These are phyloP conservation scores for Fusarium virguliforme DNA, from an alignment of 2,329 filamentous ascomycete genomes.

Conservation along the genomic window DNA sequence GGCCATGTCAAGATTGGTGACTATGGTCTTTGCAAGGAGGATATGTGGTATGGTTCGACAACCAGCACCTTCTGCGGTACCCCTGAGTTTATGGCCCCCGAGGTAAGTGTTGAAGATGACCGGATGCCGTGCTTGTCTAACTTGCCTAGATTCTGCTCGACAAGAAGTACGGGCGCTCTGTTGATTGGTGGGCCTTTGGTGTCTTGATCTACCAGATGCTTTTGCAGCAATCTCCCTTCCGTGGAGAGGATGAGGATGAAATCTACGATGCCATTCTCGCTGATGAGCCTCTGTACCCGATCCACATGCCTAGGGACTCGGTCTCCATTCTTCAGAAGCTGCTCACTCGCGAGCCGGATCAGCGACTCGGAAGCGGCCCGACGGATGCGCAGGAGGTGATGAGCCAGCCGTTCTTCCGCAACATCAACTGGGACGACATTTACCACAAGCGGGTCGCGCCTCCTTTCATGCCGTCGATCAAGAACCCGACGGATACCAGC, in stretches of 20 bases:
- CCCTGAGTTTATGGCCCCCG: conserved; percentile 99
- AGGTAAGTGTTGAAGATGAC: conserved; percentile 70
- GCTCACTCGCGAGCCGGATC: conserved; percentile 93
- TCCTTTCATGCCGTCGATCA: conserved; percentile 92
- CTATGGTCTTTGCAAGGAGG: conserved; percentile 99
- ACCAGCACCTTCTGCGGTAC: conserved; percentile 99
- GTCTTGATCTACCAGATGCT: conserved; percentile 99
- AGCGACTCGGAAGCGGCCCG: conserved; percentile 92
- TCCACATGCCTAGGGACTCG: conserved; percentile 98
- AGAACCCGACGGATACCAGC: conserved; percentile 96
- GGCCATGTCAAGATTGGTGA: conserved; percentile 99
- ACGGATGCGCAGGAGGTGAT: conserved; percentile 99
- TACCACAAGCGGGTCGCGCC: conserved; percentile 94
- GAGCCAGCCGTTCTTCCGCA: conserved; percentile 98
- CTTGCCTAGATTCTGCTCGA: conserved; percentile 85
- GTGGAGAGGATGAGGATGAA: conserved; percentile 98
- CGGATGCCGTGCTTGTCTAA: conserved; percentile 51
- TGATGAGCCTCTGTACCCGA: conserved; percentile 97
- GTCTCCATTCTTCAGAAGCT: conserved; percentile 98
- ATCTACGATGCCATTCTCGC: conserved; percentile 99
- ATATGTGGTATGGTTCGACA: conserved; percentile 99
- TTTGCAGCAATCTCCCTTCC: conserved; percentile 97
- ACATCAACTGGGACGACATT: conserved; percentile 98
- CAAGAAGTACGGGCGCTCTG: conserved; percentile 97
- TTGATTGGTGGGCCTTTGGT: conserved; percentile 99